phyloP scores from a whole-genome alignment of 495 filamentous ascomycete genomes.

The Xylaria cubensis region DNA sequence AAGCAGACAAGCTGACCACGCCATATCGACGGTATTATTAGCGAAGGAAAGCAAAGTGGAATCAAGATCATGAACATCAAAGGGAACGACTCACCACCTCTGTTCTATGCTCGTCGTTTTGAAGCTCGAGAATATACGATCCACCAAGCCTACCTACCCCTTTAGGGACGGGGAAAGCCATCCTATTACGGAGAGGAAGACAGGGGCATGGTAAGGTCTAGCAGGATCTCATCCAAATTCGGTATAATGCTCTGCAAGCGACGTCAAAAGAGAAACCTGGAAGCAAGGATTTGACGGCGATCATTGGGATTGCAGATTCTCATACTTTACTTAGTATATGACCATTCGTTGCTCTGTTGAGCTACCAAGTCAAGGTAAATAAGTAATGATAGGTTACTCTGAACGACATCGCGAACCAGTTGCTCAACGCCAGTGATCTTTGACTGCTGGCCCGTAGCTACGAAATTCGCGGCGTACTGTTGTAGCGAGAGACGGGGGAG shows the following conservation, averaged over 20 bases:
- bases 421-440: background rate
- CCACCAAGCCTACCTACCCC: constrained; percentile 16
- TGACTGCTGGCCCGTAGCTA: background rate
- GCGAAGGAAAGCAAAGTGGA: constrained; percentile 9
- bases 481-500: background rate
- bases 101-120: background rate
- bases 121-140: constrained; percentile 10
- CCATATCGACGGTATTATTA: constrained; percentile 11
- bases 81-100: background rate
- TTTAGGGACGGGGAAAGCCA: constrained; percentile 4
- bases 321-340: background rate
- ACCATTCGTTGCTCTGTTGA: background rate
- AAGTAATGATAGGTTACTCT: background rate
- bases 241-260: background rate
- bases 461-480: background rate
- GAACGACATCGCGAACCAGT: background rate
- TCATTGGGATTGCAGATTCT: background rate
- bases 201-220: background rate
- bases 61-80: no score
- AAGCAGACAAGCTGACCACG: constrained; percentile 13
- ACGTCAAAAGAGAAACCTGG: background rate
- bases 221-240: background rate
- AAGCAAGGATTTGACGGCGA: background rate
- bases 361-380: background rate
- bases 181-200: background rate